A percentile compares a stretch with the other conserved stretches of the same genome.
Conservation (phyloP, 352 stramenopile species). For the Pythium insidiosum region DNA sequence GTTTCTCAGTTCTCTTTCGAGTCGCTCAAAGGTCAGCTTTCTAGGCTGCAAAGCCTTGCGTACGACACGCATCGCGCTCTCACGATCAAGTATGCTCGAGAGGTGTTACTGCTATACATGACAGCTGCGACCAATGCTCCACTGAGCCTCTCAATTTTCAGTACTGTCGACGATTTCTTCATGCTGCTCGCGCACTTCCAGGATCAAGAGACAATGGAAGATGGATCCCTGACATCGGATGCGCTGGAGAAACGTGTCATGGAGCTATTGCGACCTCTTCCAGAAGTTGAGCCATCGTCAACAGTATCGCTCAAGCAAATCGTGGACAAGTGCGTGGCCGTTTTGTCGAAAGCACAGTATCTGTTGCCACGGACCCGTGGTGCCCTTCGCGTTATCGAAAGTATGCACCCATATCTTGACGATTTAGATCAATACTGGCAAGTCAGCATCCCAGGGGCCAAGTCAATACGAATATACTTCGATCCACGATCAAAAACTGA, state of each 20-base stretch:
- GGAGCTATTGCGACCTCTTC: too few relatives aligned
- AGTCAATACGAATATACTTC: slow-evolving; percentile 58
- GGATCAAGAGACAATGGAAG: too few relatives aligned
- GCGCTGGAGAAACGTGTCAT: too few relatives aligned
- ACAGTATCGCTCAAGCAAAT: too few relatives aligned
- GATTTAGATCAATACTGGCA: slow-evolving; percentile 65
- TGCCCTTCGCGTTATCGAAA: slow-evolving; percentile 51
- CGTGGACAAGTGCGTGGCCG: too few relatives aligned
- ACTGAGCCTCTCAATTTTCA: not conserved
- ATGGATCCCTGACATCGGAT: too few relatives aligned
- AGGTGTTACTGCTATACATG: slow-evolving; percentile 7
- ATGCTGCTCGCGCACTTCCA: not conserved
- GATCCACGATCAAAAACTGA: slow-evolving; percentile 70
- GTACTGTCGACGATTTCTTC: not conserved
- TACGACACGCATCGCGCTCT: slow-evolving; percentile 55
- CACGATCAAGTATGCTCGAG: slow-evolving; percentile 43
- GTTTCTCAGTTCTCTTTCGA: slow-evolving; percentile 61
- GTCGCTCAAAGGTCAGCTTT: slow-evolving; percentile 46
- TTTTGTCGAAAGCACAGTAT: slow-evolving; percentile 16
- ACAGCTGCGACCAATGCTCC: not conserved
- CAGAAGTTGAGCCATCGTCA: too few relatives aligned
- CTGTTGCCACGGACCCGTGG: slow-evolving; percentile 36
- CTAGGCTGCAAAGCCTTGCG: slow-evolving; percentile 49
- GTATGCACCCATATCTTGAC: slow-evolving; percentile 58
- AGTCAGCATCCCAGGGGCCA: slow-evolving; percentile 56